These are phyloP conservation scores for Coniochaeta prunicola DNA, from an alignment of 2,329 filamentous ascomycete species.

Conservation along the genomic window DNA sequence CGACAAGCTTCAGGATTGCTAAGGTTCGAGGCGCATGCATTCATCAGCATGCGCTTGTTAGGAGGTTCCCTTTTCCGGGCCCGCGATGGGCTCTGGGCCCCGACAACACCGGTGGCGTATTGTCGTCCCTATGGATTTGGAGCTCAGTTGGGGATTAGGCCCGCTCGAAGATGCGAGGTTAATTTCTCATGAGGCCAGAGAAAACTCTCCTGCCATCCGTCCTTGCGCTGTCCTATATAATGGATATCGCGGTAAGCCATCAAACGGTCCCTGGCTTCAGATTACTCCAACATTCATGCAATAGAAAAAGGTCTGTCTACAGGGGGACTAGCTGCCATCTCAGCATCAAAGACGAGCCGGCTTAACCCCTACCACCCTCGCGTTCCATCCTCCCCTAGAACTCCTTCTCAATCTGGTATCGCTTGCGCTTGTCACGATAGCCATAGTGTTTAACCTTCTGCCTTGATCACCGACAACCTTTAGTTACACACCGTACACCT, in stretches of 20 bases:
- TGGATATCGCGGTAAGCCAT: neutral
- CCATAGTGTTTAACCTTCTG: no score
- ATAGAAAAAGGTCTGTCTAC: neutral
- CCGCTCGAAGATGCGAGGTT: no score
- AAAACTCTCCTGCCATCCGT: neutral
- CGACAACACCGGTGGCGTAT: no score
- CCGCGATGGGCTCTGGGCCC: neutral
- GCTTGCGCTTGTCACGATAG: neutral
- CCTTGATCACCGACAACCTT: neutral
- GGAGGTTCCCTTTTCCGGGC: neutral
- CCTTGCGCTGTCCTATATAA: neutral
- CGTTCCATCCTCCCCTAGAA: neutral
- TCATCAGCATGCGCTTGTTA: neutral
- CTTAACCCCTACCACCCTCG: neutral
- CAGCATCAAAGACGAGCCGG: neutral
- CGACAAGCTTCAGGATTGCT: neutral
- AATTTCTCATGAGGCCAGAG: neutral
- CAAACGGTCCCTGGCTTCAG: neutral
- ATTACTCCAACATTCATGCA: neutral
- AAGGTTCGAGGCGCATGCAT: neutral
- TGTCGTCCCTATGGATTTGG: no score
- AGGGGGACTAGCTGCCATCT: neutral
- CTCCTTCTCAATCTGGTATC: neutral
- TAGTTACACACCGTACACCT: neutral
- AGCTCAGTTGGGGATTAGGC: neutral